A percentile compares a stretch with the other conserved stretches of the same genome.
These are phyloP conservation scores for Wickerhamiella galacta DNA, from an alignment of 805 yeast species.

Conservation along the genomic window DNA sequence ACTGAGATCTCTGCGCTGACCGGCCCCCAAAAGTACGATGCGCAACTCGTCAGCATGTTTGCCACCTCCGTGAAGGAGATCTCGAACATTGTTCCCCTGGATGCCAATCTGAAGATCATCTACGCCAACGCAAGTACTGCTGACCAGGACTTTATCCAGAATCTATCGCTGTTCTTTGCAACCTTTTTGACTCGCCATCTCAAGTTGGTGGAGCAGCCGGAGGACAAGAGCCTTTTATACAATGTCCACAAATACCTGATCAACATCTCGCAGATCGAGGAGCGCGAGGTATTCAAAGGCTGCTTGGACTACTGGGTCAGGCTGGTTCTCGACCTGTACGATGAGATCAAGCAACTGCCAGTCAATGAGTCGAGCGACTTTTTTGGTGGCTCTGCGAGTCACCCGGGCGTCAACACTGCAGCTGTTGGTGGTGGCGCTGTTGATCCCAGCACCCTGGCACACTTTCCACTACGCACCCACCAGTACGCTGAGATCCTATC, in stretches of 20 bases:
- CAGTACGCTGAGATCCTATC: conserved; percentile 64
- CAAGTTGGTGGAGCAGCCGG: conserved; percentile 29
- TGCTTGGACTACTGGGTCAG: conserved; percentile 89
- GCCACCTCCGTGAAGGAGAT: conserved; percentile 57
- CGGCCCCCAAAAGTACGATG: conserved; percentile 34
- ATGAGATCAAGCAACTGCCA: conserved; percentile 73
- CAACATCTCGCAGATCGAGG: conserved; percentile 77
- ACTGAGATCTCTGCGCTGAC: conserved; percentile 72
- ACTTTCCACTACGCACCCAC: conserved; percentile 73
- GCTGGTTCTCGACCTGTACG: conserved; percentile 65
- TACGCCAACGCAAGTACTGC: conserved; percentile 60
- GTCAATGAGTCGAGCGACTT: conserved; percentile 30
- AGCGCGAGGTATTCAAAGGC: conserved; percentile 88
- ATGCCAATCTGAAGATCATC: conserved; percentile 51
- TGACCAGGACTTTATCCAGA: conserved; percentile 90
- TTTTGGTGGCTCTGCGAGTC: background rate
- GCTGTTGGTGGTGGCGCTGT: conserved; percentile 53
- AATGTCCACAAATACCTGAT: conserved; percentile 68
- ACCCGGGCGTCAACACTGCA: conserved; percentile 23
- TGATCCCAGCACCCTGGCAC: conserved; percentile 61
- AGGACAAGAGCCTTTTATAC: conserved; percentile 40
- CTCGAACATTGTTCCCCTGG: conserved; percentile 48
- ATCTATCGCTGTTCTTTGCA: conserved; percentile 81
- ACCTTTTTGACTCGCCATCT: conserved; percentile 75
- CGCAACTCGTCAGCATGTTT: conserved; percentile 52